phyloP scores from a whole-genome alignment of 768 basidiomycete species.

The Vararia minispora region DNA sequence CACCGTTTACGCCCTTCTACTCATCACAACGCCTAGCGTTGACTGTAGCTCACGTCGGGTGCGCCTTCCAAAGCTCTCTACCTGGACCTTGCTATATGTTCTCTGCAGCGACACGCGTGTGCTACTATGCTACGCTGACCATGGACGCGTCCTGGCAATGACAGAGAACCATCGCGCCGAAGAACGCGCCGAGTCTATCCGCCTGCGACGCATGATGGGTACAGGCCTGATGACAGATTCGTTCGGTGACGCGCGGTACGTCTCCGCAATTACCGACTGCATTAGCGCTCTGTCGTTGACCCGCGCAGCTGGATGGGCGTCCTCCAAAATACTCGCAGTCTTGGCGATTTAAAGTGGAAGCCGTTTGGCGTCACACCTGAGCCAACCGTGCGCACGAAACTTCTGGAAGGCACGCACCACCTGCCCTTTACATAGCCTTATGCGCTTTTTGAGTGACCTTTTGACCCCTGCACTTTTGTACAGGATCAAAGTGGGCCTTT shows the following conservation, averaged over 20 bases:
- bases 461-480: not conserved
- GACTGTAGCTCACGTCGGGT: slow-evolving; percentile 93
- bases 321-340: slow-evolving; percentile 82
- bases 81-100: not conserved
- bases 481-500: slow-evolving; percentile 80
- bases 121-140: slow-evolving; percentile 62
- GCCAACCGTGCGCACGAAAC: slow-evolving; percentile 70
- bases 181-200: slow-evolving; percentile 69
- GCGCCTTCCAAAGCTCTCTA: slow-evolving; percentile 13
- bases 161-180: slow-evolving; percentile 97
- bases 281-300: not conserved
- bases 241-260: slow-evolving; percentile 82
- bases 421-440: not conserved
- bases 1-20: slow-evolving; percentile 74
- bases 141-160: slow-evolving; percentile 70
- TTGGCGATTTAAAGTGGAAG: slow-evolving; percentile 86
- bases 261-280: not conserved
- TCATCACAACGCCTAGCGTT: slow-evolving; percentile 61
- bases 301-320: slow-evolving; percentile 82
- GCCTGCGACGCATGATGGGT: slow-evolving; percentile 85
- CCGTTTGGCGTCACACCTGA: slow-evolving; percentile 88
- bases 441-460: not conserved
- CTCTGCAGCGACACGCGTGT: slow-evolving; percentile 74
- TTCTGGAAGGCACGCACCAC: slow-evolving; percentile 55
- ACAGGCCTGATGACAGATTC: slow-evolving; percentile 86